These are phyloP conservation scores for Schizophyllum commune DNA, from an alignment of 1,284 basidiomycete species.

Conservation along the genomic window DNA sequence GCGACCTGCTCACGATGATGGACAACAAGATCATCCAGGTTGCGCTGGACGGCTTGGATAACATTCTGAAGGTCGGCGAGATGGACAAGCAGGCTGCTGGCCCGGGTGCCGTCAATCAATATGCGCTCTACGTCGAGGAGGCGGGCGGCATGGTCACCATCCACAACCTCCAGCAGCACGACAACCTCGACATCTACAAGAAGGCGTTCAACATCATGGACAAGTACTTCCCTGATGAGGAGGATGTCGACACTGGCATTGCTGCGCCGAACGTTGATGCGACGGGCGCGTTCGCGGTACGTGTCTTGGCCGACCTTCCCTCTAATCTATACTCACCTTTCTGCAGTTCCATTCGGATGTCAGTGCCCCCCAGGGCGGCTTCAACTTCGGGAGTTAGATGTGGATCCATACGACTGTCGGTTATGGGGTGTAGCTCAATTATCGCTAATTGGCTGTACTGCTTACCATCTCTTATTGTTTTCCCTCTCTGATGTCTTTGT, in stretches of 20 bases:
- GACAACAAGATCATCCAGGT: conserved; percentile 99
- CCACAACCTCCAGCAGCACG: conserved; percentile 98
- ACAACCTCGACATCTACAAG: conserved; percentile 99
- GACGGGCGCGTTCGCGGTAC: conserved; percentile 83
- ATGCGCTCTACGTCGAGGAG: conserved; percentile 94
- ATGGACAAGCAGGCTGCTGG: conserved; percentile 85
- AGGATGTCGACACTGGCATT: conserved; percentile 77
- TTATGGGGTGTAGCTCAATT: background rate
- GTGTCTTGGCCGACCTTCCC: conserved; percentile 21
- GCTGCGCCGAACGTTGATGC: conserved; percentile 80
- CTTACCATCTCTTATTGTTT: background rate
- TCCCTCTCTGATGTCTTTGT: background rate
- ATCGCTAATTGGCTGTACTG: background rate
- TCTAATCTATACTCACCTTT: conserved; percentile 9
- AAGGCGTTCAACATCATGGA: conserved; percentile 99
- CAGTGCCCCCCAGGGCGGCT: conserved; percentile 87
- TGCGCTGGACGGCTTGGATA: conserved; percentile 94
- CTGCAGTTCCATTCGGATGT: conserved; percentile 73
- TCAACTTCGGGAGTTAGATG: conserved; percentile 65
- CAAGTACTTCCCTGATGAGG: conserved; percentile 87
- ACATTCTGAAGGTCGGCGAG: conserved; percentile 98
- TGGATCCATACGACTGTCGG: conserved; percentile 23
- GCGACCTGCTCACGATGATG: conserved; percentile 94
- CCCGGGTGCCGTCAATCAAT: conserved; percentile 85
- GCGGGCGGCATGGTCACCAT: conserved; percentile 98